phyloP scores from a whole-genome alignment of 768 basidiomycete species.

The Phaeolepiota aurea region DNA sequence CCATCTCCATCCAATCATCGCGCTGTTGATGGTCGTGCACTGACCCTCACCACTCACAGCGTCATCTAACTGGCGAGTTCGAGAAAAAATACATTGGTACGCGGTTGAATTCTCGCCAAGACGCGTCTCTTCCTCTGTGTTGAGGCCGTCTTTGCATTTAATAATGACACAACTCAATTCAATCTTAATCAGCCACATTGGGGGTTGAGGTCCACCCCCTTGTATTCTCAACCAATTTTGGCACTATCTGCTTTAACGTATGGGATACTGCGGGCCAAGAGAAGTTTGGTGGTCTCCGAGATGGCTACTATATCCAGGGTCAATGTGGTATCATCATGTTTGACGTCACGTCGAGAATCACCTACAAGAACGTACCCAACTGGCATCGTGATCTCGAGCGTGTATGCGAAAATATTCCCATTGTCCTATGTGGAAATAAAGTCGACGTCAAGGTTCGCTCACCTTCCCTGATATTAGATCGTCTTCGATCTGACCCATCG shows the following conservation, averaged over 20 bases:
- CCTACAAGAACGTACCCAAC: constrained; percentile 99
- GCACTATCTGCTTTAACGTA: constrained; percentile 98
- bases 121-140: neutral
- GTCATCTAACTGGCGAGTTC: constrained; percentile 98
- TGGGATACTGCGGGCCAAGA: constrained; percentile 99
- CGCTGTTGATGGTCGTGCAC: constrained; percentile 38
- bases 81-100: constrained; percentile 99
- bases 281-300: constrained; percentile 98
- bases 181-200: constrained; percentile 69
- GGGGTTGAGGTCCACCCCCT: constrained; percentile 99
- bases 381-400: constrained; percentile 99
- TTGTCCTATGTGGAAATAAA: constrained; percentile 99
- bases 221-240: constrained; percentile 94
- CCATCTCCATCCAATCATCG: neutral
- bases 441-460: constrained; percentile 91
- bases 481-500: too few species aligned
- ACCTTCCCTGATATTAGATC: constrained; percentile 1
- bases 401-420: constrained; percentile 99
- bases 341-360: constrained; percentile 98
- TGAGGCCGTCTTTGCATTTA: neutral
- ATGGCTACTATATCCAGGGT: constrained; percentile 95
- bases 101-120: constrained; percentile 19
- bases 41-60: constrained; percentile 53
- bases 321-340: constrained; percentile 99
- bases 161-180: constrained; percentile 7